Conservation (phyloP, 441 rosid species). For the Jatropha podagrica region DNA sequence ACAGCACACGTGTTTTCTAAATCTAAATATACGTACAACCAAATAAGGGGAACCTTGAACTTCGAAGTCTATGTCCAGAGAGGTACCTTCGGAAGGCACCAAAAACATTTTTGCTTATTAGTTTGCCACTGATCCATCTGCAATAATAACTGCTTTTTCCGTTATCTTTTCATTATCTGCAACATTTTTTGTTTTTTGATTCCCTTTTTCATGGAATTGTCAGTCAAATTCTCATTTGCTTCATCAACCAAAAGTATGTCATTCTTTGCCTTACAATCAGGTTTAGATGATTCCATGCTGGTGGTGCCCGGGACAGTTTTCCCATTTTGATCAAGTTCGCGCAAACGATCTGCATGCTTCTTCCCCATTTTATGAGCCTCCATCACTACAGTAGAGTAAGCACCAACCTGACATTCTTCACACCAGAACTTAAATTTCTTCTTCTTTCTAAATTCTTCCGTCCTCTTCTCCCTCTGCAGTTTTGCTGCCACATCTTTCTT, state of each 20-base stretch:
- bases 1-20: background rate
- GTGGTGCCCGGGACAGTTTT: background rate
- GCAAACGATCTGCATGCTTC: constrained; percentile 40
- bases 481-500: constrained; percentile 11
- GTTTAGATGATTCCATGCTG: background rate
- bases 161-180: constrained; percentile 8
- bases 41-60: background rate
- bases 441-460: constrained; percentile 12
- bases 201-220: background rate
- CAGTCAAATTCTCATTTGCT: background rate
- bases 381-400: constrained; percentile 35
- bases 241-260: background rate
- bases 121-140: background rate
- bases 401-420: constrained; percentile 40
- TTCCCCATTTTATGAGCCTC: constrained; percentile 52
- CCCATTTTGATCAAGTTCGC: constrained; percentile 17
- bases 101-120: background rate
- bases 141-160: background rate
- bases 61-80: no score
- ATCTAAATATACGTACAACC: background rate
- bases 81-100: background rate
- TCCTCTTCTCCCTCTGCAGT: constrained; percentile 15
- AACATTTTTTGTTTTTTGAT: background rate
- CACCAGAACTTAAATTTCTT: constrained; percentile 47
- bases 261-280: constrained; percentile 2